Conservation (phyloP, 2,329 filamentous ascomycete genomes). For the Furcasterigmium furcatum region DNA sequence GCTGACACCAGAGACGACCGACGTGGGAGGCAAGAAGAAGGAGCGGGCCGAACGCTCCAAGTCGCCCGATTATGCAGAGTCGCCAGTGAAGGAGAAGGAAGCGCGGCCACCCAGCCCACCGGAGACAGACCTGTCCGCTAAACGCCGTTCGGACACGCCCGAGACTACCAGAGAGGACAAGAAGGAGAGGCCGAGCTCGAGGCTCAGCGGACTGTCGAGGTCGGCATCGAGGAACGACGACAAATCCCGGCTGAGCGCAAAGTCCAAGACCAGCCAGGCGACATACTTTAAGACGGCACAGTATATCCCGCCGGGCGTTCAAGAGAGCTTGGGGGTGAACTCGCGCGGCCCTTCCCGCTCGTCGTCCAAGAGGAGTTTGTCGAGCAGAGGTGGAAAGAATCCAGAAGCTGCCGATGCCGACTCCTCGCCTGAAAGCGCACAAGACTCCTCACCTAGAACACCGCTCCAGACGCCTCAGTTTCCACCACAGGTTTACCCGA, state of each 20-base stretch:
- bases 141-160: slow-evolving; percentile 27
- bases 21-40: slow-evolving; percentile 53
- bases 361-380: slow-evolving; percentile 22
- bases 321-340: slow-evolving; percentile 17
- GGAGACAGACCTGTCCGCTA: slow-evolving; percentile 56
- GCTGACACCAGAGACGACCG: slow-evolving; percentile 69
- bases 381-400: slow-evolving; percentile 39
- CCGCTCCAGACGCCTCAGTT: slow-evolving; percentile 54
- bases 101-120: slow-evolving; percentile 58
- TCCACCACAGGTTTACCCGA: slow-evolving; percentile 35
- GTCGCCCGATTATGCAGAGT: slow-evolving; percentile 36
- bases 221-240: slow-evolving; percentile 45
- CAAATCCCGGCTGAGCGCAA: slow-evolving; percentile 48
- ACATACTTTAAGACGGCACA: slow-evolving; percentile 41
- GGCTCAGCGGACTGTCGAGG: slow-evolving; percentile 38
- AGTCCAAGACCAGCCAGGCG: slow-evolving; percentile 57
- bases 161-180: slow-evolving; percentile 15
- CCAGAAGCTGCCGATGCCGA: slow-evolving; percentile 39
- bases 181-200: slow-evolving; percentile 38
- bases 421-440: slow-evolving; percentile 42
- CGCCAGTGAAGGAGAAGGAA: slow-evolving; percentile 35
- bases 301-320: slow-evolving; percentile 17
- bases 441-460: slow-evolving; percentile 59
- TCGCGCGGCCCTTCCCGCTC: slow-evolving; percentile 13
- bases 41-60: slow-evolving; percentile 44